Evolutionary conservation across 2,329 filamentous ascomycete species (phyloP), one percentile per base, ranked within the genome.

Genomic region (Diplocarpon rosae): DNA sequence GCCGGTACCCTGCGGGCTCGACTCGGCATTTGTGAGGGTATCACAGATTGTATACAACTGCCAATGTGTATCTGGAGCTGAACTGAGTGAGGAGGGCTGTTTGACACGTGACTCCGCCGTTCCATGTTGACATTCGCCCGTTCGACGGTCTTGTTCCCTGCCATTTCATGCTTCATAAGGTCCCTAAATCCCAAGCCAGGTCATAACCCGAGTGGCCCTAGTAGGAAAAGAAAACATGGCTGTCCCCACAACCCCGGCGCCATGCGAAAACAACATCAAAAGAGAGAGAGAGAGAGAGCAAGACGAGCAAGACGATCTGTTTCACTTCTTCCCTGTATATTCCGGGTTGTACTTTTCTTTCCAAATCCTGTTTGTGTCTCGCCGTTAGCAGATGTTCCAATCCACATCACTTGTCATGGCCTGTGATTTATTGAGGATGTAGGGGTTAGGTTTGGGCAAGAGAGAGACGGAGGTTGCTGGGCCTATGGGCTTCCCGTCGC

Each of bases 341-440:
- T 47, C 45, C n/a, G 49, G 42, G 57, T 75, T 75, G 68, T 96
- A 95, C 68, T 96, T 96, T 51, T 94, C 88, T 65, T 96, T 96
- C 87, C 90, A 95, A 61, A 96, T 95, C 89, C 67, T 67, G 29
- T 43, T 32, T 32, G 3, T 24, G 8, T 37, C 29, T 16, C 34
- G 16, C 28, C 8, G 13, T 43, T 43, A 43, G 41, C 33, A 3
- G 6, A 43, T n/a, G 13, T 17, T 11, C 29, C 24, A 42, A 12
- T 10, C 3, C 3, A 12, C 30, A 12, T 5, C 13, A 5, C n/a
- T 5, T 32, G 30, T 32, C 30, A 32, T 3, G 33, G 33, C 13
- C 9, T 16, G 5, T 3, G 13, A 35, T 11, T 16, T n/a, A n/a
- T n/a, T n/a, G n/a, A n/a, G n/a, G n/a, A n/a, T n/a, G n/a, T 14